Evolutionary conservation across 2,329 filamentous ascomycete species (phyloP), one percentile per base, ranked within the genome.

Genomic region (Orbilia javanica): DNA sequence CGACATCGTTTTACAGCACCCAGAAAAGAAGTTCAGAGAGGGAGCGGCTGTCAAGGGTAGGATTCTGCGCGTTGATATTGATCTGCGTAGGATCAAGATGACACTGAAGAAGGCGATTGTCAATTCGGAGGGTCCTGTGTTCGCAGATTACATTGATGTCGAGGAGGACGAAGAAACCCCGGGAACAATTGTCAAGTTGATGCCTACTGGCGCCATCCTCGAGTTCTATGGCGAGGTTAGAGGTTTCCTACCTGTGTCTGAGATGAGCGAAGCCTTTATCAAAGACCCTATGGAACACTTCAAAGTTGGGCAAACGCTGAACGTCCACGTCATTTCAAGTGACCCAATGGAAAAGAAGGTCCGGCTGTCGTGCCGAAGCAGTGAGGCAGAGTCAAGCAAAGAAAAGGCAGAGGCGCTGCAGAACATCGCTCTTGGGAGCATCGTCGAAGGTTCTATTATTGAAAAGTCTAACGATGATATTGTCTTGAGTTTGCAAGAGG

Each of bases 211-310:
- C 75, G 96, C 96, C 10, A 89, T 95, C 18, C 92, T 99, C 66
- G 93, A 97, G 83, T 99, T 98, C 84, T 99, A 96, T 82, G 93
- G 93, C 18, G 85, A 87, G 7, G 87, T 99, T 20, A 89, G 90
- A 80, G 96, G 92, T 7, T 99, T 96, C 86, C 87, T 99, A 68
- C 96, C 96, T 1, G 91, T 97, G 0, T 93, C 93, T 0, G 95
- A 99, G 84, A 99, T 99, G 96, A 98, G 96, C 83, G 96, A 99
- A 83, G 94, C 94, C 10, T 97, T 92, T 83, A 97, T 99, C 82
- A 89, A 92, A 80, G 92, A 97, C 82, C 94, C 96, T 3, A 89
- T 89, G 53, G 90, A 96, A 82, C 94, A 98, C 84, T 99, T 99
- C 86, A 90, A 91, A 39, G 85, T 90, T 50, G 96, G 96, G 0